phyloP scores from a whole-genome alignment of 352 stramenopile species.

The Blastocystis sp. region DNA sequence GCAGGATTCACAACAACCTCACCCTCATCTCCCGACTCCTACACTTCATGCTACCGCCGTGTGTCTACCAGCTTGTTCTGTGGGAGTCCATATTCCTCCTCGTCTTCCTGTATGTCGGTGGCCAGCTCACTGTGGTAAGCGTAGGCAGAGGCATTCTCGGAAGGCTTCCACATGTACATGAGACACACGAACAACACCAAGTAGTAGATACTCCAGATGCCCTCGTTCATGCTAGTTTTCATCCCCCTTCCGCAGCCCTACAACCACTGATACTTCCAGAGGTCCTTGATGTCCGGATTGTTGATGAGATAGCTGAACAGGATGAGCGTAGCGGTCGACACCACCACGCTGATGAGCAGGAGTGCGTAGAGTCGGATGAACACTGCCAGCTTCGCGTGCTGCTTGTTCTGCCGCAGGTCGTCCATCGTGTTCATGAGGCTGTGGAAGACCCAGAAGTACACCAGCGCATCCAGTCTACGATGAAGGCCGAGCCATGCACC shows the following conservation, averaged over 20 bases:
- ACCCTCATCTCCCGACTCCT: conserved; percentile 40
- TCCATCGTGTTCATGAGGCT: conserved; percentile 59
- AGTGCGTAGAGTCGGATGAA: conserved; percentile 31
- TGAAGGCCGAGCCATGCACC: background rate
- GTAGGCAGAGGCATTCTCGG: conserved; percentile 40
- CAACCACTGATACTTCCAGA: conserved; percentile 59
- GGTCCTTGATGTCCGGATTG: background rate
- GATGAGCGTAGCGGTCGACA: conserved; percentile 32
- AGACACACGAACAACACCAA: conserved; percentile 52
- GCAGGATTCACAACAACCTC: conserved; percentile 19
- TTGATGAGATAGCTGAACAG: conserved; percentile 52
- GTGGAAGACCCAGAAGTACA: conserved; percentile 60
- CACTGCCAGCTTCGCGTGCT: conserved; percentile 52
- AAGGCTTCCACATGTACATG: conserved; percentile 56
- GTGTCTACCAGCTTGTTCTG: conserved; percentile 11
- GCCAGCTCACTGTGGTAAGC: conserved; percentile 53
- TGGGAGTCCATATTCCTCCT: conserved; percentile 44
- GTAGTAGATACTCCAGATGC: conserved; percentile 52
- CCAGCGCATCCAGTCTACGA: conserved; percentile 27
- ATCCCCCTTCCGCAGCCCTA: background rate
- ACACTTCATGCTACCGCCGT: background rate
- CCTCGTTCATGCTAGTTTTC: conserved; percentile 48
- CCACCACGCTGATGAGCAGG: conserved; percentile 22
- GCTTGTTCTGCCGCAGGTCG: conserved; percentile 44
- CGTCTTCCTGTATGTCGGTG: conserved; percentile 43